Evolutionary conservation across 2,329 filamentous ascomycete species (phyloP).

Genomic region (Aspergillus versicolor): DNA sequence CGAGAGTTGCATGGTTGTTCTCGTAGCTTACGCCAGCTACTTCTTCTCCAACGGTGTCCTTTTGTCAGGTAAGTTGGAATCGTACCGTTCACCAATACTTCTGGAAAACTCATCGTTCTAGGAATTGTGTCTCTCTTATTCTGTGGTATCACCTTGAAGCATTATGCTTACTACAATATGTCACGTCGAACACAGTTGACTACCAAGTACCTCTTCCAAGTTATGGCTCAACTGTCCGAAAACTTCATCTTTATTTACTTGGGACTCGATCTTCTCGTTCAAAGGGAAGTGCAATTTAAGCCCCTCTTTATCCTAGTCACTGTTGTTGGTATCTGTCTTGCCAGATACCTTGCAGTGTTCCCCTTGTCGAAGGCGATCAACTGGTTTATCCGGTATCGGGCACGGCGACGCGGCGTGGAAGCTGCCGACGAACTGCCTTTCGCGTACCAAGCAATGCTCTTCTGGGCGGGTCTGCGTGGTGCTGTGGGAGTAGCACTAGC

Average conservation of each 20-base stretch:
- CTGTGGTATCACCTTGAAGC: constrained; percentile 96
- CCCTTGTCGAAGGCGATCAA: constrained; percentile 88
- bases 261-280: constrained; percentile 90
- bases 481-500: constrained; percentile 94
- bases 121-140: constrained; percentile 95
- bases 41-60: constrained; percentile 96
- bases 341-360: constrained; percentile 92
- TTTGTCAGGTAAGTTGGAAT: constrained; percentile 78
- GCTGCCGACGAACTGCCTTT: constrained; percentile 86
- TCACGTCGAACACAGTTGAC: constrained; percentile 94
- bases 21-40: constrained; percentile 95
- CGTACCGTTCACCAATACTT: background rate
- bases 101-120: constrained; percentile 38
- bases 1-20: constrained; percentile 88
- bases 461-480: constrained; percentile 94
- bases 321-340: constrained; percentile 84
- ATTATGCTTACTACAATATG: constrained; percentile 99
- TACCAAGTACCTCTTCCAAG: constrained; percentile 95
- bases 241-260: constrained; percentile 99
- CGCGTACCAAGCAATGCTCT: constrained; percentile 99
- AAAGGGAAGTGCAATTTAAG: constrained; percentile 83
- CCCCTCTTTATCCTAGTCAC: constrained; percentile 94
- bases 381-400: constrained; percentile 84
- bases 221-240: constrained; percentile 90
- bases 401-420: constrained; percentile 71